These are phyloP conservation scores for fission yeast (Schizosaccharomyces pombe) DNA, from an alignment of 805 yeast species.

Conservation along the genomic window ASM294v3 CU329670.1:1941001-1941500, in stretches of 20 bases:
- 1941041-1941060: too few relatives aligned
- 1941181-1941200: too few relatives aligned
- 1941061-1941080: too few relatives aligned
- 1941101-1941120: background rate
- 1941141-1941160: background rate
- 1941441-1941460: background rate
- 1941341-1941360: constrained; percentile 14
- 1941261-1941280: background rate
- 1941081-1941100: background rate
- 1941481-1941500: constrained; percentile 22
- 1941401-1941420: constrained; percentile 25
- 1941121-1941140: background rate
- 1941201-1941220: background rate
- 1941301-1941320: constrained; percentile 15
- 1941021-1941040: too few relatives aligned
- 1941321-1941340: constrained; percentile 14
- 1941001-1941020: too few relatives aligned
- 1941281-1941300: constrained; percentile 14
- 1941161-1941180: background rate
- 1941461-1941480: constrained; percentile 12
- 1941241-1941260: background rate
- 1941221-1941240: background rate
- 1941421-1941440: constrained; percentile 19
- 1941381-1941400: constrained; percentile 15
- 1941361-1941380: constrained; percentile 14